A percentile compares a stretch with the other conserved stretches of the same genome.
Evolutionary conservation across 139 green algal genomes (phyloP).

Genomic region (Ettlia oleoabundans): DNA sequence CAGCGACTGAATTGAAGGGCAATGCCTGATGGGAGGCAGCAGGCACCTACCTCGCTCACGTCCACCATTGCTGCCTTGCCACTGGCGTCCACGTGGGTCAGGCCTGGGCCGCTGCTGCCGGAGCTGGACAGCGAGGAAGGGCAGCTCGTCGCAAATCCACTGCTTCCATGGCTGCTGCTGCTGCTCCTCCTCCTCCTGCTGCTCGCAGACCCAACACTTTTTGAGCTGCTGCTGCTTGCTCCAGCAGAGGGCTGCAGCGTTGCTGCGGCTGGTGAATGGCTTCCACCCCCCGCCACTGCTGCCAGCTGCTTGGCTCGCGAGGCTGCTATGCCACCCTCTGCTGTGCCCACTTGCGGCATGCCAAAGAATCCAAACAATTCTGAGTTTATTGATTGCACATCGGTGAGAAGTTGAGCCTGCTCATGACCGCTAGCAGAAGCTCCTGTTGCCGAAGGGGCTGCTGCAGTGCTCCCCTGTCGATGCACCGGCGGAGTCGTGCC

Average conservation of each 20-base stretch:
- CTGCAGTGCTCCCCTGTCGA: neutral
- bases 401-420: too few species aligned
- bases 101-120: neutral
- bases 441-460: too few species aligned
- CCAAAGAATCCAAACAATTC: slow-evolving; percentile 15
- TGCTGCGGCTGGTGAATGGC: neutral
- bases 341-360: neutral
- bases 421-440: too few species aligned
- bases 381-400: too few species aligned
- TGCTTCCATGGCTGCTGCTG: neutral
- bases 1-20: too few species aligned
- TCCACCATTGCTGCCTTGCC: slow-evolving; percentile 87
- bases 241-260: neutral
- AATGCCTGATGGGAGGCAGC: too few species aligned
- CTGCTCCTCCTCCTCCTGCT: neutral
- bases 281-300: neutral
- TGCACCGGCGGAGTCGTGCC: neutral
- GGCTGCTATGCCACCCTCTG: neutral
- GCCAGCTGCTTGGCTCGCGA: neutral
- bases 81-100: slow-evolving; percentile 60
- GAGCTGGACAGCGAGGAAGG: too few species aligned
- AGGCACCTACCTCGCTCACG: slow-evolving; percentile 58
- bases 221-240: neutral
- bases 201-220: neutral
- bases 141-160: too few species aligned